Evolutionary conservation across 1,284 basidiomycete species (phyloP), one percentile per base, ranked within the genome.

Genomic region (Sporisorium iseilematis-ciliati): DNA sequence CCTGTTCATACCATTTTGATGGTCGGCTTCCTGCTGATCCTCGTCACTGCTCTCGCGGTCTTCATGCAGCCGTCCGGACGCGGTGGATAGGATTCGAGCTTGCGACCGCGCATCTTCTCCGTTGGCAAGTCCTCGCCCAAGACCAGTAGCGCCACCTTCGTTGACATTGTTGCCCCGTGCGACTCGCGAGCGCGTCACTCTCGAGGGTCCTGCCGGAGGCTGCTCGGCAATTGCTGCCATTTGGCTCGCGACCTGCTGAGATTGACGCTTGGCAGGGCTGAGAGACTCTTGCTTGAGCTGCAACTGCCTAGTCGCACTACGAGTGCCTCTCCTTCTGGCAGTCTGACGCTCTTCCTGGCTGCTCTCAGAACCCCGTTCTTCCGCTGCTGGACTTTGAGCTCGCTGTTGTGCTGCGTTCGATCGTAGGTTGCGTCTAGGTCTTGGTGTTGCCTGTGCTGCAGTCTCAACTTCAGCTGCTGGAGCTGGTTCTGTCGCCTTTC

Each of bases 41-140:
- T 60, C 59, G 11, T 65, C 62, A 31, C 51, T 64, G 6, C 43
- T 59, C 20, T 52, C 52, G 12, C 66, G 56, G 26, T 65, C 66
- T n/a, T 75, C 66, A 3, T 50, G 54, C 45, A 75, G 55, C 12
- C 72, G 55, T 18, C 72, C 72, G 0, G 72, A 75, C 1, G 59
- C 66, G 1, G 72, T 75, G 1, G 62, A 62, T 20, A 69, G 33
- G 38, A 69, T 68, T 3, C 71, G 49, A 12, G 43, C 51, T 21
- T 59, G 50, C 7, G 46, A 11, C 1, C 42, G 33, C 2, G 25
- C 50, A 57, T 57, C 56, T 29, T 42, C 42, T 14, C 49, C 56
- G 21, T 48, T 46, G 2, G 69, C 64, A 2, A 65, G 23, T n/a
- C 63, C 69, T 35, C 69, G 50, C 0, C 69, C 69, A 8, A 72